phyloP scores from a whole-genome alignment of 2,329 filamentous ascomycete genomes.

The Arthrobotrys iridis region DNA sequence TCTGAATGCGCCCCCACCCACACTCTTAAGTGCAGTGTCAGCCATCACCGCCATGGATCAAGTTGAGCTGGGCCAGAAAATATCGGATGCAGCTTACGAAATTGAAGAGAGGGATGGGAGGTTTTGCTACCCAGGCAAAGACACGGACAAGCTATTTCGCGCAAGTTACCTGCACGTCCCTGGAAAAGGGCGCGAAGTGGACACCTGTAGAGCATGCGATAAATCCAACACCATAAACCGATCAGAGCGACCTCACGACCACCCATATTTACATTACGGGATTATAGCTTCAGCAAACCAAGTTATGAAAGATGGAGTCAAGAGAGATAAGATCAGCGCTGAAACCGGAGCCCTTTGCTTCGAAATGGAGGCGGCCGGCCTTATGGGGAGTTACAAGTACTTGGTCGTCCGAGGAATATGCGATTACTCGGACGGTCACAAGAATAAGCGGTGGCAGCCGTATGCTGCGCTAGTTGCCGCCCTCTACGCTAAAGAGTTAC shows the following conservation, averaged over 20 bases:
- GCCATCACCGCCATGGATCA: background rate
- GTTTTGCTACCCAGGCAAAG: background rate
- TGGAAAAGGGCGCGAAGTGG: background rate
- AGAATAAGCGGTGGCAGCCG: conserved; percentile 13
- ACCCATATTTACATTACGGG: conserved; percentile 8
- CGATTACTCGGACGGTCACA: conserved; percentile 19
- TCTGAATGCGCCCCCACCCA: background rate
- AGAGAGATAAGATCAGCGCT: conserved; percentile 11
- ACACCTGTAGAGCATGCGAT: background rate
- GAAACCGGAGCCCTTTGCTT: conserved; percentile 21
- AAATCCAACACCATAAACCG: background rate
- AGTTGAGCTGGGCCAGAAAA: background rate
- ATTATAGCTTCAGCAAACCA: conserved; percentile 18
- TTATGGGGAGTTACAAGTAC: background rate
- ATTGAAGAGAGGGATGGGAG: background rate
- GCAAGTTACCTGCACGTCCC: background rate
- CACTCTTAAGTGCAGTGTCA: background rate
- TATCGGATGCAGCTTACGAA: background rate
- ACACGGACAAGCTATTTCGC: background rate
- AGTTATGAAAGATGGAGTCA: conserved; percentile 20
- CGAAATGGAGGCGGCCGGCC: conserved; percentile 27
- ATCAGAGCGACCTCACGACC: background rate
- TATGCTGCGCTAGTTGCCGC: conserved; percentile 21
- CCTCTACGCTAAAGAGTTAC: conserved; percentile 10
- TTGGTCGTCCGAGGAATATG: conserved; percentile 13